Evolutionary conservation across 192 early-diverging fungal genomes (phyloP), one percentile per base, ranked within the genome.

Genomic region (Backusella westeae): DNA sequence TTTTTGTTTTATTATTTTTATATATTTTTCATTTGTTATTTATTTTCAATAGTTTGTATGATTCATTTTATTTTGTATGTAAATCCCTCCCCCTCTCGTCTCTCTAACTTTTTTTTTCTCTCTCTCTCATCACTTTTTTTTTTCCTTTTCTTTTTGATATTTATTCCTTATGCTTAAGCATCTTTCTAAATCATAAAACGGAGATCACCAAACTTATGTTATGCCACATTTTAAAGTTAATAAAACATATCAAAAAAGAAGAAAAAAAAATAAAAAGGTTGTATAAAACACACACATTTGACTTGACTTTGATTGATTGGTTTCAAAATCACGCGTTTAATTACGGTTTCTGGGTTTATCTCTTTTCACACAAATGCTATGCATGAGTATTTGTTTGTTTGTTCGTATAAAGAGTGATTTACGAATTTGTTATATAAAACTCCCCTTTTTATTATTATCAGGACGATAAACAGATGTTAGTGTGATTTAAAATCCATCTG

Each of bases 41-140:
- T 69, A 38, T 69, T 69, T 69, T 39, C 34, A 41, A 38, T 69
- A 23, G 35, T n/a, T 69, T 69, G 38, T 69, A 38, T 69, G 38
- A 69, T 39, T 69, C 68, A 69, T 69, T 39, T 44, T 39, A 42
- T 9, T 23, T 36, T 69, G 34, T 69, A 34, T 39, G n/a, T 71
- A 38, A 42, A 26, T 73, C 32, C 35, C 3, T 38, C 34, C 17
- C 49, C 23, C 56, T 63, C 52, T 38, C 17, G 32, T 52, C 17
- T 41, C n/a, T 23, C 38, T 39, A 39, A 39, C 38, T 9, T 39
- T 39, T 39, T 39, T 39, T 39, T 39, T 63, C 35, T 38, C 34
- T 21, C 49, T 15, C 38, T 63, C 52, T 38, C 17, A 15, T 35
- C 17, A 8, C 15, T 74, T 66, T 73, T 32, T 52, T 53, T 21